Base-by-base conservation (phyloP, 2,329 filamentous ascomycete species). In the Plenodomus lindquistii region DNA sequence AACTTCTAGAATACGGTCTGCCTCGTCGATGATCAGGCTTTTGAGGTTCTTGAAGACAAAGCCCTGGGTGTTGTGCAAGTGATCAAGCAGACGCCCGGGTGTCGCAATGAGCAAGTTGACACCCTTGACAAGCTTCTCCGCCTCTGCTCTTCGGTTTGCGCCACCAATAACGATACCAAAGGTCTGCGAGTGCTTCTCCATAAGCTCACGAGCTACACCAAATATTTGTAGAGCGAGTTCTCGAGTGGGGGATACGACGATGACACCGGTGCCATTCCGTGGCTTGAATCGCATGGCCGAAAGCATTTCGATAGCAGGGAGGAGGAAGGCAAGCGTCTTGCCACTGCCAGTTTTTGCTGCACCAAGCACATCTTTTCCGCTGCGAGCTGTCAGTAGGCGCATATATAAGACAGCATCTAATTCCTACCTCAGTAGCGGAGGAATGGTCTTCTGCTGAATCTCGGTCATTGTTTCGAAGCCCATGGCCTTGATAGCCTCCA, bases 181-280 rank as follows among this genome's bases (percentile, higher is more conserved):
- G 4, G 93, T 97, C 64, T 89, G 93, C n/a, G 89, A 93, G 76
- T 97, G 92, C 73, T 91, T 84, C 59, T 86, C 86, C 87, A 97
- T 92, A 44, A 99, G 83, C 75, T 97, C 93, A 49, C 91, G 81
- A 1, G 93, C 94, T 22, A 97, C 94, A 52, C 91, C 91, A 65
- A 97, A 97, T 56, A 97, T 97, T 72, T 97, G 94, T 31, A 97
- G 82, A 0, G 94, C 94, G 51, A 97, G 77, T 77, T 99, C 94
- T 68, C 94, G 85, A 0, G 94, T 99, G 1, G 93, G 93, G 10
- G 92, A 94, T 24, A 97, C 88, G 17, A 97, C 85, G 58, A 97
- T 88, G 46, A 93, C 93, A 66, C 94, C 94, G 54, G 54, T 72
- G 65, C 81, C 93, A 73, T 97, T 97, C 67, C 93, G 82, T 17